phyloP scores from a whole-genome alignment of 129 eudicot genomes.

The Pittosporum tobira region DNA sequence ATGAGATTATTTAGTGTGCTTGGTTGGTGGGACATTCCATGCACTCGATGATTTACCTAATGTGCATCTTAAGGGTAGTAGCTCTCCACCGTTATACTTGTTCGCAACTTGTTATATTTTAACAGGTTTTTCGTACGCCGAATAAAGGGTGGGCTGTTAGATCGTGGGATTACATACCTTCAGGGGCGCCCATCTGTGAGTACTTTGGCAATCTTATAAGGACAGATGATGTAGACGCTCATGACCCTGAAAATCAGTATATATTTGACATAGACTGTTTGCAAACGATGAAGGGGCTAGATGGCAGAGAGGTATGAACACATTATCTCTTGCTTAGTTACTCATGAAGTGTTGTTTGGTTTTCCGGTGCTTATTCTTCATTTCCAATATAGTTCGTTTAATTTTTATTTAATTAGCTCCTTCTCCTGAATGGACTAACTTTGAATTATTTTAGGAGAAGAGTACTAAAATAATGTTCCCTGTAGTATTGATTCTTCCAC shows the following conservation, averaged over 20 bases:
- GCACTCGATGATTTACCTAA: too few relatives aligned
- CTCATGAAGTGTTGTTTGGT: background rate
- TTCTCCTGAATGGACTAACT: too few relatives aligned
- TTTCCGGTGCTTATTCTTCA: background rate
- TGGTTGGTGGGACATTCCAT: too few relatives aligned
- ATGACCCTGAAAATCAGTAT: slow-evolving; percentile 52
- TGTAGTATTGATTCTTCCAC: too few relatives aligned
- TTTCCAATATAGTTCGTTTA: too few relatives aligned
- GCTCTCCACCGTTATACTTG: too few relatives aligned
- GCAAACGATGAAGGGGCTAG: slow-evolving; percentile 81
- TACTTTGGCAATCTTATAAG: slow-evolving; percentile 58
- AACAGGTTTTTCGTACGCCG: slow-evolving; percentile 71
- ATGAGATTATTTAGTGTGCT: too few relatives aligned
- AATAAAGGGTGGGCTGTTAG: slow-evolving; percentile 90
- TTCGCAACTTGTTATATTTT: background rate
- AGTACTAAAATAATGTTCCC: too few relatives aligned
- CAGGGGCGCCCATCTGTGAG: slow-evolving; percentile 74
- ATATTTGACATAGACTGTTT: slow-evolving; percentile 80
- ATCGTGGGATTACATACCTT: slow-evolving; percentile 84
- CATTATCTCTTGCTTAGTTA: too few relatives aligned
- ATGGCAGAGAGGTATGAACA: slow-evolving; percentile 61
- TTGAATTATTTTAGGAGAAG: too few relatives aligned
- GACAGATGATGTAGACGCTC: slow-evolving; percentile 49
- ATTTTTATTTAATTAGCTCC: too few relatives aligned
- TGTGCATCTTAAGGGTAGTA: too few relatives aligned